Evolutionary conservation across 179 eudicot species (phyloP).

Genomic region (Spinacia oleracea): DNA sequence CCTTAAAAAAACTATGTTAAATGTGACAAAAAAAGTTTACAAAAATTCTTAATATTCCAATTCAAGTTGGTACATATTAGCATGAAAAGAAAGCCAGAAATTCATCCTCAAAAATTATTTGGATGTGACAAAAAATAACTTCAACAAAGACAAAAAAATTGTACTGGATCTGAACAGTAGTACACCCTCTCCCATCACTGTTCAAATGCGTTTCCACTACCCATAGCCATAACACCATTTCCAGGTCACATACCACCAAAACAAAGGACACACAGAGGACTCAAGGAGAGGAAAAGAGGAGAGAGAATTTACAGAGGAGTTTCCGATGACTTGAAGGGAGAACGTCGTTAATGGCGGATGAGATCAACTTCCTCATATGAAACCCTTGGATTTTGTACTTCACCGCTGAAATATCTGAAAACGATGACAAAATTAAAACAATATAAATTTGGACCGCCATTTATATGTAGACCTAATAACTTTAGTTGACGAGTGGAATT

Average conservation of each 20-base stretch:
- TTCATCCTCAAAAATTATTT: not conserved
- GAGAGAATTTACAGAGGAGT: conserved; percentile 7
- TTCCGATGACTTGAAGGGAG: conserved; percentile 5
- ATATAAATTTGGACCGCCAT: not conserved
- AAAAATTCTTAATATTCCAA: not conserved
- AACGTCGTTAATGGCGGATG: conserved; percentile 9
- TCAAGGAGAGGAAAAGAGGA: not conserved
- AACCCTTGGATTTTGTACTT: not conserved
- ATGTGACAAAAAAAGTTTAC: not conserved
- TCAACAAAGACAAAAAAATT: conserved; percentile 8
- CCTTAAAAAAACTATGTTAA: not conserved
- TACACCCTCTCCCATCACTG: not conserved
- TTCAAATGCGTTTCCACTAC: conserved; percentile 11
- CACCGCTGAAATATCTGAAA: not conserved
- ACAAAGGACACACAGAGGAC: no score
- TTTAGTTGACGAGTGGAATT: no score
- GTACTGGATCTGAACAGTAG: not conserved
- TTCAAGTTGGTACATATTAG: not conserved
- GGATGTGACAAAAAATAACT: conserved; percentile 1
- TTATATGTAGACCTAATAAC: not conserved
- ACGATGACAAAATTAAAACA: not conserved
- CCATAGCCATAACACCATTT: not conserved
- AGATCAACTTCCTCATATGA: conserved; percentile 5
- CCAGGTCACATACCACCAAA: not conserved
- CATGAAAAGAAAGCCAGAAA: not conserved